phyloP scores from a whole-genome alignment of 495 filamentous ascomycete genomes.

The Penicillium coprophilum region DNA sequence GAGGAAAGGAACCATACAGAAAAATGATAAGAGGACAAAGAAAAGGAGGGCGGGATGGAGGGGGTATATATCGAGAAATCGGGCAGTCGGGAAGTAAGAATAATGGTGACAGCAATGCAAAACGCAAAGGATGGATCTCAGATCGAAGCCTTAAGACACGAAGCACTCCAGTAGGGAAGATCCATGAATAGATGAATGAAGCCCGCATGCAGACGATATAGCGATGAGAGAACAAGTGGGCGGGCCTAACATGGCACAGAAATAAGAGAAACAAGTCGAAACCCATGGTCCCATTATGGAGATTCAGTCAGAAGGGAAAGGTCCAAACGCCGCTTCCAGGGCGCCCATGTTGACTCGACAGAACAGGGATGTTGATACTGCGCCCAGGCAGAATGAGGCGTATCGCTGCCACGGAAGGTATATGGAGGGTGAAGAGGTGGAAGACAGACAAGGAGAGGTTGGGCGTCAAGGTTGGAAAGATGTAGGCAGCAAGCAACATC shows the following conservation, averaged over 20 bases:
- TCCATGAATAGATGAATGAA: not conserved
- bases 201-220: not conserved
- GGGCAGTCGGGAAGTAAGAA: conserved; percentile 2
- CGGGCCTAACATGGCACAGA: not conserved
- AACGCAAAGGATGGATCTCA: not conserved
- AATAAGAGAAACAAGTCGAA: conserved; percentile 6
- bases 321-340: conserved; percentile 28
- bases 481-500: not conserved
- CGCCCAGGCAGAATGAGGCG: conserved; percentile 21
- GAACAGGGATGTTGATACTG: conserved; percentile 15
- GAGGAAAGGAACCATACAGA: conserved; percentile 21
- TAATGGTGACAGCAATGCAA: conserved; percentile 14
- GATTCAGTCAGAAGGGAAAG: conserved; percentile 15
- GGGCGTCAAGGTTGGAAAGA: not conserved
- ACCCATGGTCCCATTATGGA: conserved; percentile 9
- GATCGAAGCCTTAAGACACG: not conserved
- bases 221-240: not conserved
- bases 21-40: conserved; percentile 8
- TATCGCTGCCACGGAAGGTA: conserved; percentile 12
- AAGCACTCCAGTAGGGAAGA: not conserved
- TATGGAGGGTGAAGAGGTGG: not conserved
- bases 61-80: conserved; percentile 25
- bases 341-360: conserved; percentile 16
- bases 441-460: not conserved
- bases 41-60: conserved; percentile 20